Base-by-base conservation (phyloP, 768 basidiomycete genomes). In the Mycena floridula region DNA sequence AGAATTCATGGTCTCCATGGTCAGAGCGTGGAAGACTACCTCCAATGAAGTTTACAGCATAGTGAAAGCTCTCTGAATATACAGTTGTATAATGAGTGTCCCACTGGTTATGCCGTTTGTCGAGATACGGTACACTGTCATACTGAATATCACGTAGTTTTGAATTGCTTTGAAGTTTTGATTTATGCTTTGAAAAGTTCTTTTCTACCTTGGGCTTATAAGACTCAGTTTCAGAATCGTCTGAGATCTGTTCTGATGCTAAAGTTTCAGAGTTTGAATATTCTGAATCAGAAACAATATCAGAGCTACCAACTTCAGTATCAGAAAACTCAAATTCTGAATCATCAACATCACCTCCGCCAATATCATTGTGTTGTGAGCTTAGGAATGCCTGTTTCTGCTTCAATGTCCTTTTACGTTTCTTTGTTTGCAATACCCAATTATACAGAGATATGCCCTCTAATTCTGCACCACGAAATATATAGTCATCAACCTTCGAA, bases 11-110 rank as follows among this genome's bases (percentile, higher is more conserved):
- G 36, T 50, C 44, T 16, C 50, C 50, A 36, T 49, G 24, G 42
- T 59, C 58, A 37, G 13, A 21, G 39, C 53, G 27, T 4, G 57
- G 58, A 12, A 56, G 44, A 6, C 25, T 15, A 6, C 44, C 51
- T 3, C 54, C 56, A 36, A 46, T 23, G 44, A 55, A 53, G 25
- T 55, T 49, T 5, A 43, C 45, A 11, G 50, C 45, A 22, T 24
- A 30, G 15, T 37, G 15, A n/a, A 13, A 15, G 7, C 42, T 24
- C 5, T 50, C 25, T 5, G 27, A 15, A n/a, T n/a, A n/a, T n/a
- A n/a, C n/a, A n/a, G n/a, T n/a, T n/a, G n/a, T n/a, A n/a, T n/a
- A n/a, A n/a, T n/a, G n/a, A n/a, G n/a, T n/a, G n/a, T n/a, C n/a
- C n/a, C n/a, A n/a, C n/a, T n/a, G n/a, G n/a, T n/a, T n/a, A n/a